Base-by-base conservation (phyloP, 163 green algal genomes). In the Volvox carteri region DNA sequence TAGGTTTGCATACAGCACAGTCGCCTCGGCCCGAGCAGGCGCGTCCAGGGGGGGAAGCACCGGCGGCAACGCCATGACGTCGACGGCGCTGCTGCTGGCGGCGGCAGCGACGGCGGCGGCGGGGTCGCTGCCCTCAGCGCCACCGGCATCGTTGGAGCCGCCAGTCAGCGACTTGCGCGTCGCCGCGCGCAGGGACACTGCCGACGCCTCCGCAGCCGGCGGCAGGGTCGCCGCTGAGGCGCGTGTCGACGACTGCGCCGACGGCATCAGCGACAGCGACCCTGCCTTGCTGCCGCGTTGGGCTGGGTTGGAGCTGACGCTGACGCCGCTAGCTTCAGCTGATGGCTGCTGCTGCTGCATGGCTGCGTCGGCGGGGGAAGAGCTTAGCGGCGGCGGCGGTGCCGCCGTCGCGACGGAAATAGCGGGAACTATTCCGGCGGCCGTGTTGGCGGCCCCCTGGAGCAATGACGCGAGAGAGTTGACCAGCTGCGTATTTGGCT, bases 1-100 rank as follows among this genome's bases (percentile, higher is more conserved):
- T 9, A 90, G 75, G 7, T 87, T 62, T 14, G 62, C 33, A 46
- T 70, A 87, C 62, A 87, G 79, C 62, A 78, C 16, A 25, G 79
- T 87, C 21, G 42, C 79, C 42, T 87, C 44, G 12, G 79, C 44
- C 0, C 62, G 62, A 0, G 62, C 79, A 11, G 62, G 25, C 1
- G 42, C 41, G 18, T 87, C 79, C 79, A 87, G 79, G 16, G 42
- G 14, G 21, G 79, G 79, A n/a, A 78, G 79, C 42, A 39, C 33
- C 52, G 33, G 33, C 65, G 33, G 30, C 65, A 12, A 42, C 30
- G 65, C n/a, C 65, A n/a, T 35, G 12, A 28, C n/a, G 65, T 9
- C 65, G 35, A 6, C 65, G 23, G 8, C 65, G 65, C 23, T 33
- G 56, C 78, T 75, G 33, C 25, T 74, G 54, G 75, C 70, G 56